Base-by-base conservation (phyloP, 805 yeast species). In the Hanseniaspora occidentalis region DNA sequence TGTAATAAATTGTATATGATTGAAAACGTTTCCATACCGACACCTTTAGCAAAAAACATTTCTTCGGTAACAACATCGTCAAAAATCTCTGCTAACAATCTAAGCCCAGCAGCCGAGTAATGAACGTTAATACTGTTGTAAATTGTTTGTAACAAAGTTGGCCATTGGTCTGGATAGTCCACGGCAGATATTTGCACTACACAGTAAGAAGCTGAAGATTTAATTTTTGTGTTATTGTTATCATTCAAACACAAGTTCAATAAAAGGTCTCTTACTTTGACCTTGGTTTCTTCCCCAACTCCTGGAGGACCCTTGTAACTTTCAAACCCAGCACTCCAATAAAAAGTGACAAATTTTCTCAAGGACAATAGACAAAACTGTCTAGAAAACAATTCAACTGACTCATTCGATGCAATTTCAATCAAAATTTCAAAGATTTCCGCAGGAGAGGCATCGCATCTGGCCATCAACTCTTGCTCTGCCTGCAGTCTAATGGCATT, bases 121-220 rank as follows among this genome's bases (percentile, higher is more conserved):
- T 47, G 26, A 8, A 63, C 52, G 8, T 57, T 50, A 26, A 72
- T 65, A 21, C 58, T 56, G 1, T 52, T 52, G 50, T 75, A 77
- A 17, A 84, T 51, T 6, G 57, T 57, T 25, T 59, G 52, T 42
- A 83, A 54, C 36, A 88, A 62, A 18, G 67, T 70, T 0, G 96
- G 95, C 97, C 97, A 89, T 54, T 85, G 94, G 53, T 92, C 97
- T 0, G 98, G 98, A 52, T 74, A 89, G 53, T 89, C 98, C 1
- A 78, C 82, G 2, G 82, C 80, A 1, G 95, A 85, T 13, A 89
- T 83, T 51, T 83, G 94, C 4, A 82, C 82, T 14, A 86, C 72
- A 13, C 83, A 79, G 47, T 84, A 79, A 1, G 88, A 76, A 2
- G 82, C 73, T 38, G 82, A 70, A 23, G 69, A 70, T 43, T 84